Base-by-base conservation (phyloP, 495 filamentous ascomycete genomes). In the Xylaria flabelliformis region DNA sequence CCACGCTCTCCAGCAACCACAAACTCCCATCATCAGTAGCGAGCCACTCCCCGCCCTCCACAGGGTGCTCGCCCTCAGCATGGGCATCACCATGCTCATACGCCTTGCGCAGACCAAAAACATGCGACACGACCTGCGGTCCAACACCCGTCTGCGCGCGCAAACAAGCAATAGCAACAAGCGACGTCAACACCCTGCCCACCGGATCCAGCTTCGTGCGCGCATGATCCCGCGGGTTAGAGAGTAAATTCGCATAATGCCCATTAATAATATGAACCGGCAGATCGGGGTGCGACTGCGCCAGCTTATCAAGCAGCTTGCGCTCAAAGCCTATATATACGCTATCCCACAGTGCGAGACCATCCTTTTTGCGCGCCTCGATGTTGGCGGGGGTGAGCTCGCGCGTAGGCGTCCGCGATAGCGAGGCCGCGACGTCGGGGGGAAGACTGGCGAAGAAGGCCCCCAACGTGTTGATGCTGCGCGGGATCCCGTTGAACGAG, bases 401-500 rank as follows among this genome's bases (percentile, higher is more conserved):
- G 59, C 90, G 86, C 39, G 88, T 85, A 0, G 89, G 83, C 5
- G 76, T 81, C 4, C 79, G 87, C 39, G 85, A 81, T 4, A 91
- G 82, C 1, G 76, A 59, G 1, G 80, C 73, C 19, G 77, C 71
- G 34, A 91, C 82, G 62, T 81, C 73, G 5, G 77, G 56, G 0
- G 91, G 90, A 7, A 91, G 84, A 50, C 80, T 81, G 50, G 82
- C 77, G 56, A 83, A 84, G 85, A 95, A 94, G 65, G 88, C 88
- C 74, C 85, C 87, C 0, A 95, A 88, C 73, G 85, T 88, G 84
- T 95, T 95, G 80, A 95, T 95, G 61, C 89, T 92, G 67, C 92
- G 88, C 4, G 92, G 92, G 75, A 95, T 92, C 50, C 92, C 92
- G 81, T 95, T 95, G 85, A 95, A 93, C 56, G 88, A 89, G 77